Evolutionary conservation across 768 basidiomycete species (phyloP).

Genomic region (Amanita inopinata): DNA sequence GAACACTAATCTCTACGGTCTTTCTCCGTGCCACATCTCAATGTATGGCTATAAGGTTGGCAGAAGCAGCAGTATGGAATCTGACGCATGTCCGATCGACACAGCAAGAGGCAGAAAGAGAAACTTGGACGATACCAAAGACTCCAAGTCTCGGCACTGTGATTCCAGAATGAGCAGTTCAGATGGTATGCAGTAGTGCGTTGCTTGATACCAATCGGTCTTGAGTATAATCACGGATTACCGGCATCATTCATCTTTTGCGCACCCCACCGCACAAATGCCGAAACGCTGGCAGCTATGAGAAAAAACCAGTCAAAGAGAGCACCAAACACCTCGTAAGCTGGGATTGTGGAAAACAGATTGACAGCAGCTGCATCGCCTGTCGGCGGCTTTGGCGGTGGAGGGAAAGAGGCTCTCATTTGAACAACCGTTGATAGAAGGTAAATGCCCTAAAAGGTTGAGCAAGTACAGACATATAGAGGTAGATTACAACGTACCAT

Average conservation of each 20-base stretch:
- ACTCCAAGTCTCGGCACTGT: too few species aligned
- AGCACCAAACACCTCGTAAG: slow-evolving; percentile 62
- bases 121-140: too few species aligned
- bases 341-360: slow-evolving; percentile 64
- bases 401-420: slow-evolving; percentile 73
- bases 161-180: too few species aligned
- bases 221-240: slow-evolving; percentile 11
- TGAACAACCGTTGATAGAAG: slow-evolving; percentile 77
- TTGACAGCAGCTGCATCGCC: slow-evolving; percentile 24
- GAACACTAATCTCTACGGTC: too few species aligned
- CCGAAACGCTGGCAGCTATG: slow-evolving; percentile 40
- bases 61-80: too few species aligned
- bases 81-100: too few species aligned
- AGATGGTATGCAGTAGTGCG: too few species aligned
- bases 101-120: too few species aligned
- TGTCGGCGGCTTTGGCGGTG: slow-evolving; percentile 25
- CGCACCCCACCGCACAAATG: slow-evolving; percentile 44
- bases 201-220: too few species aligned
- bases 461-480: slow-evolving; percentile 4
- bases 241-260: slow-evolving; percentile 29
- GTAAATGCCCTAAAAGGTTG: slow-evolving; percentile 58
- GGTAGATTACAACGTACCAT: slow-evolving; percentile 43
- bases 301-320: slow-evolving; percentile 72
- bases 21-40: too few species aligned
- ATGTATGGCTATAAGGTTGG: too few species aligned